Evolutionary conservation across 345 rosid genomes (phyloP).

Genomic region (Rhodamnia argentea): DNA sequence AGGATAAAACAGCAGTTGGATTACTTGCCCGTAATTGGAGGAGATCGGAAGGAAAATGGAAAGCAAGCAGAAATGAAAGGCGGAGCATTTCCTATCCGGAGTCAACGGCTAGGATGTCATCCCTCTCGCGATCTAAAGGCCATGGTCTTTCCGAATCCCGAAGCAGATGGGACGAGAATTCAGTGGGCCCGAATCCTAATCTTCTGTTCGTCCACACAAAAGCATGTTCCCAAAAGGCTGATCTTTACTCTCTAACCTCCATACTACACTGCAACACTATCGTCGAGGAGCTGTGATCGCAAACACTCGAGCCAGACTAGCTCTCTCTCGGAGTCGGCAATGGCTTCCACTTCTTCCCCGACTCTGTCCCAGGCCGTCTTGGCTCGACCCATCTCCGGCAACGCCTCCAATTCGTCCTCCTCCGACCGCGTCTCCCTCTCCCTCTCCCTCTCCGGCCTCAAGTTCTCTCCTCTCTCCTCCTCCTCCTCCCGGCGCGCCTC

Average conservation of each 20-base stretch:
- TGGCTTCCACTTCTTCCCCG: slow-evolving; percentile 14
- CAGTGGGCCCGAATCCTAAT: neutral
- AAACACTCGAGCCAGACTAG: neutral
- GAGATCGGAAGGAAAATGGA: neutral
- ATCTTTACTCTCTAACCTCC: neutral
- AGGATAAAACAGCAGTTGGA: too few relatives aligned
- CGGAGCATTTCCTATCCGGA: neutral
- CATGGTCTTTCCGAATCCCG: neutral
- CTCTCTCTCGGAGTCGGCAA: neutral
- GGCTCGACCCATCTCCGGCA: slow-evolving; percentile 3
- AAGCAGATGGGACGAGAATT: neutral
- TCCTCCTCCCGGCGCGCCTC: slow-evolving; percentile 2
- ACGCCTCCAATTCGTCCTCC: slow-evolving; percentile 14
- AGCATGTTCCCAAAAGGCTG: neutral
- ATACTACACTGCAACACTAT: too few relatives aligned
- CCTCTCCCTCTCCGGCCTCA: slow-evolving; percentile 24
- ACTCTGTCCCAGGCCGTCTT: slow-evolving; percentile 7
- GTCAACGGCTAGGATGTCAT: neutral
- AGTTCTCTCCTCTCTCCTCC: slow-evolving; percentile 25
- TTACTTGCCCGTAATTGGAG: neutral
- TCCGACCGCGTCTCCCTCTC: slow-evolving; percentile 34
- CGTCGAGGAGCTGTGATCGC: neutral
- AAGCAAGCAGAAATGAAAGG: neutral
- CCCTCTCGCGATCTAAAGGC: neutral
- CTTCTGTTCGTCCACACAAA: neutral